Evolutionary conservation across 2,329 filamentous ascomycete species (phyloP).

Genomic region (Hyphodiscus sp.): DNA sequence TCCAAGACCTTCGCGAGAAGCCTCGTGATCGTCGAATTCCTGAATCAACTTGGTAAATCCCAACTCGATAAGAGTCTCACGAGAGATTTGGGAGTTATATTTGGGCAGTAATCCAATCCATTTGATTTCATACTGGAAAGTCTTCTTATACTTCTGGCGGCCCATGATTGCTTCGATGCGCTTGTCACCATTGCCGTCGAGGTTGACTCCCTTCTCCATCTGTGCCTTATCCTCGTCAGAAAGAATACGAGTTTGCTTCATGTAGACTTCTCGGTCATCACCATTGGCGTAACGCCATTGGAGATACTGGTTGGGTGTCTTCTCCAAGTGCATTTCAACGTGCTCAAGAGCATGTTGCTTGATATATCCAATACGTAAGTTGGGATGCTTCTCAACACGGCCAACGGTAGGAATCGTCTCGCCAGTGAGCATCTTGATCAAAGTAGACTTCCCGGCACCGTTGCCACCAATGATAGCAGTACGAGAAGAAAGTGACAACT

Average conservation of each 20-base stretch:
- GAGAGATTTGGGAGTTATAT: constrained; percentile 85
- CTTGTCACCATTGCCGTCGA: constrained; percentile 73
- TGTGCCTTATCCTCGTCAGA: constrained; percentile 80
- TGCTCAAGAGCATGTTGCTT: constrained; percentile 99
- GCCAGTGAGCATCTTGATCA: constrained; percentile 95
- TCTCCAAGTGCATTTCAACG: constrained; percentile 98
- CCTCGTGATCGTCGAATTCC: constrained; percentile 98
- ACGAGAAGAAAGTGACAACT: constrained; percentile 81
- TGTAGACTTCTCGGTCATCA: constrained; percentile 90
- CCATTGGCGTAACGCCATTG: constrained; percentile 98
- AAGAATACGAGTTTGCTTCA: constrained; percentile 93
- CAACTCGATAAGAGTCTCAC: constrained; percentile 78
- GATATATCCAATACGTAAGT: constrained; percentile 97
- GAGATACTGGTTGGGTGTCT: constrained; percentile 97
- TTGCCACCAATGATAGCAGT: constrained; percentile 96
- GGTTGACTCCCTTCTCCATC: constrained; percentile 84
- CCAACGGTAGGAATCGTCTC: constrained; percentile 79
- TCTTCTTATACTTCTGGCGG: constrained; percentile 98
- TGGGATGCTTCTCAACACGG: constrained; percentile 96
- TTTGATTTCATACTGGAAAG: constrained; percentile 97
- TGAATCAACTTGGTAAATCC: constrained; percentile 93
- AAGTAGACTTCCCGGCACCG: constrained; percentile 94
- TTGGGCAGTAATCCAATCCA: constrained; percentile 87
- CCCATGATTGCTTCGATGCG: constrained; percentile 87
- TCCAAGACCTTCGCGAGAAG: constrained; percentile 94